Evolutionary conservation across 495 filamentous ascomycete genomes (phyloP), one percentile per base, ranked within the genome.

Genomic region (Podospora pseudopauciseta): DNA sequence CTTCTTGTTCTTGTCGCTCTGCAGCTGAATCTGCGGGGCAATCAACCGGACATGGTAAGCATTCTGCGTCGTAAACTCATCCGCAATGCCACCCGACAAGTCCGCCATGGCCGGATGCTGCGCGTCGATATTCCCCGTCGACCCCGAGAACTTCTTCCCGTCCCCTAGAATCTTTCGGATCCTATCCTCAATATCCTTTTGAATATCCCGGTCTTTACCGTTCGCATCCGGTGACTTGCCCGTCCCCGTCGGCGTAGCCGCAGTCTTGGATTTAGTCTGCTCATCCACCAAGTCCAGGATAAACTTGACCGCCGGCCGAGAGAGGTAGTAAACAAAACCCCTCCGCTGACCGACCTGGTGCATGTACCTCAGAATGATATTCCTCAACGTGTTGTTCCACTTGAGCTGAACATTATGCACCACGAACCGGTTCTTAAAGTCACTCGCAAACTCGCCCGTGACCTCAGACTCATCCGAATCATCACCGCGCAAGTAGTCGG

Each of bases 341-440:
- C 95, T 90, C 54, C 95, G 85, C 79, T 99, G 95, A 77, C 93
- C 94, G 68, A 97, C 94, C 80, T 97, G 96, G 72, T 99, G 96
- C 66, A 95, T 95, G 75, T 99, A 99, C 28, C 96, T 91, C 6
- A 99, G 84, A 34, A 99, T 96, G 73, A 97, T 97, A 74, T 99
- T 97, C 54, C 95, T 87, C 23, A 98, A 82, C 2, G 93, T 88
- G 74, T 99, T 98, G 79, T 96, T 98, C 95, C 95, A 99, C 77
- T 99, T 99, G 34, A 98, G 81, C 73, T 99, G 95, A 72, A 93
- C 87, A 74, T 98, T 99, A 82, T 99, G 95, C 27, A 98, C 89
- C 71, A 98, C 93, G 80, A 99, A 99, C 20, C 96, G 90, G 73
- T 99, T 99, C 78, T 96, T 96, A 86, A 97, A 99, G 77, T 97